Evolutionary conservation across 176 grass and related monocot genomes (phyloP), one percentile per base, ranked within the genome.

Genomic region (Juncus inflexus): DNA sequence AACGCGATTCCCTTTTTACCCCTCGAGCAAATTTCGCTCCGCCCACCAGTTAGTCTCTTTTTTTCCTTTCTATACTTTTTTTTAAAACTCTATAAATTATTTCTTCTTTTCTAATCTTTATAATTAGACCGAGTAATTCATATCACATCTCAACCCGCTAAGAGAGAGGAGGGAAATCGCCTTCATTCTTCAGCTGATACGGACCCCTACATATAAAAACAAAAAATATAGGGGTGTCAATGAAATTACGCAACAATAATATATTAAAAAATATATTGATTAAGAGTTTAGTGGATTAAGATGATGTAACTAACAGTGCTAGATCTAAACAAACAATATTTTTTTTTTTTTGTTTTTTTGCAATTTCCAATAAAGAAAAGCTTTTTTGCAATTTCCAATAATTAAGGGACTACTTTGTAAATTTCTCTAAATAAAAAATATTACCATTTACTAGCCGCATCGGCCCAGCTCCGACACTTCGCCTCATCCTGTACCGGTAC

Each of bases 151-250:
- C 54, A 71, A 71, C 59, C 75, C 40, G 64, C 19, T 28, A 66
- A 74, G 54, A 79, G 15, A 89, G 85, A 63, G 85, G 85, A 61
- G 90, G 82, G 70, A 89, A 95, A 63, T 86, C 79, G 5, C 71
- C 75, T 55, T 95, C 85, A 58, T 83, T 80, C 60, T 76, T 83
- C 40, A 80, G 63, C 55, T 78, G 77, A 72, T 82, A 80, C 37
- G 76, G 63, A 52, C 38, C 77, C 65, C 90, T 95, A 70, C 57
- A 52, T 72, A 55, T 76, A 3, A 76, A 35, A 28, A 28, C 40
- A 52, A 42, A 6, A 39, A 36, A 37, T 74, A 49, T 47, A 2
- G 9, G 19, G 19, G 19, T 28, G 19, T 28, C 19, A 28, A 28
- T 28, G 19, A 28, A 28, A 28, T 28, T 28, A 28, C 19, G 19